Evolutionary conservation across 306 rosid species (phyloP), one percentile per base, ranked within the genome.

Genomic region (Sphenostylis stenocarpa): DNA sequence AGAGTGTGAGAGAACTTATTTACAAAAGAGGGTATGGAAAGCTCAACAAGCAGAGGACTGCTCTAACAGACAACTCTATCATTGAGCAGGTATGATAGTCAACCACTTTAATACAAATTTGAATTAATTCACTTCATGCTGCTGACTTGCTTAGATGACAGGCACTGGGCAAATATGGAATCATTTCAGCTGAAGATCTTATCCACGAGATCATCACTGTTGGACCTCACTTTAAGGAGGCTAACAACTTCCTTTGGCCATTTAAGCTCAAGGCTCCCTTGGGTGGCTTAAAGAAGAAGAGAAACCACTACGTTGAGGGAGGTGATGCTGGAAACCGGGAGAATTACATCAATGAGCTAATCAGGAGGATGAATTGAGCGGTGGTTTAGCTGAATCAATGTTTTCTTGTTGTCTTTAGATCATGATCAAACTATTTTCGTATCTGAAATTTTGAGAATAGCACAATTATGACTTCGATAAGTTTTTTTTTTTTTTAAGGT

Each of bases 291-390:
- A 83, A 94, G 84, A 94, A 94, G 84, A 93, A 93, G 91, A 84
- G 98, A 71, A 93, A 93, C 87, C 97, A 93, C 73, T 93, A 93
- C 43, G 98, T 93, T 11, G 98, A 90, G 64, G 98, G 98, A 2
- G 98, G 97, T 53, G 98, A 94, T 82, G 98, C 98, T 0, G 98
- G 98, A 7, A 94, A 90, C 84, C 84, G 96, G 9, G 98, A 94
- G 86, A 91, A 91, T 48, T 94, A 49, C 73, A 91, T 91, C 81
- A 94, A 94, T 43, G 98, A 94, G 90, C 89, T 94, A 24, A 94
- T 88, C 78, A 75, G 91, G 77, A 87, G 98, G 76, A 94, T 91
- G 93, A 88, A 91, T 67, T 94, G 85, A 84, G 65, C 51, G 6
- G 65, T 44, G 23, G 34, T 67, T n/a, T 60, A 63, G 68, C 52